Evolutionary conservation across 805 yeast species (phyloP).

Genomic region (Maudiozyma pseudohumilis): DNA sequence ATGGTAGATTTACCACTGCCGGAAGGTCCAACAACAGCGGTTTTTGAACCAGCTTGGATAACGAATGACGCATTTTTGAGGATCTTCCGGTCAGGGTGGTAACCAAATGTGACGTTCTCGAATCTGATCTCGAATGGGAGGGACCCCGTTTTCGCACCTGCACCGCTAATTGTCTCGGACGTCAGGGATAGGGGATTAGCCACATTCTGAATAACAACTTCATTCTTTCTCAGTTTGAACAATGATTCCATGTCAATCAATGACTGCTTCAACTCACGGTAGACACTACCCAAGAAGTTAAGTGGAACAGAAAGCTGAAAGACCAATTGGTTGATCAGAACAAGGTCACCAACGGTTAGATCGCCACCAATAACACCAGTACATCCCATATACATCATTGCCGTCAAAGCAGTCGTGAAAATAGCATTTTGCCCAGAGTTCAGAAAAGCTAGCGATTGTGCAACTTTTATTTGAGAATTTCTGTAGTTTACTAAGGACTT

Average conservation of each 20-base stretch:
- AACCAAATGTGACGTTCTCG: conserved; percentile 89
- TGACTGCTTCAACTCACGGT: conserved; percentile 88
- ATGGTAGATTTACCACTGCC: conserved; percentile 95
- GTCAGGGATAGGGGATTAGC: conserved; percentile 51
- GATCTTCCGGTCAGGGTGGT: conserved; percentile 82
- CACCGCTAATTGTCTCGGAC: not conserved
- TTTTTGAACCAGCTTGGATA: conserved; percentile 83
- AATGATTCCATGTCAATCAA: conserved; percentile 92
- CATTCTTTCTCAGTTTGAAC: conserved; percentile 72
- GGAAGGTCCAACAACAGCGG: conserved; percentile 93
- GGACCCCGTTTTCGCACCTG: conserved; percentile 1
- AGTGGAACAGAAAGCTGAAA: conserved; percentile 93
- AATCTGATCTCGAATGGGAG: conserved; percentile 70
- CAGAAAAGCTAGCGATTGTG: conserved; percentile 69
- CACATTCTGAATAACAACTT: conserved; percentile 52
- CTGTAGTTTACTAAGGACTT: conserved; percentile 64
- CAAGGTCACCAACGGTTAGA: conserved; percentile 89
- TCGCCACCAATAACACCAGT: conserved; percentile 78
- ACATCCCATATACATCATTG: conserved; percentile 98
- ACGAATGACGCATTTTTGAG: conserved; percentile 69
- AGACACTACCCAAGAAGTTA: conserved; percentile 90
- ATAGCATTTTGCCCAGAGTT: conserved; percentile 74
- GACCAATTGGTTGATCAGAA: conserved; percentile 87
- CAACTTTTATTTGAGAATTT: conserved; percentile 59
- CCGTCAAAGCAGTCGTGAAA: conserved; percentile 81